These are phyloP conservation scores for Acer yangbiense DNA, from an alignment of 345 rosid species.

Conservation along the genomic window DNA sequence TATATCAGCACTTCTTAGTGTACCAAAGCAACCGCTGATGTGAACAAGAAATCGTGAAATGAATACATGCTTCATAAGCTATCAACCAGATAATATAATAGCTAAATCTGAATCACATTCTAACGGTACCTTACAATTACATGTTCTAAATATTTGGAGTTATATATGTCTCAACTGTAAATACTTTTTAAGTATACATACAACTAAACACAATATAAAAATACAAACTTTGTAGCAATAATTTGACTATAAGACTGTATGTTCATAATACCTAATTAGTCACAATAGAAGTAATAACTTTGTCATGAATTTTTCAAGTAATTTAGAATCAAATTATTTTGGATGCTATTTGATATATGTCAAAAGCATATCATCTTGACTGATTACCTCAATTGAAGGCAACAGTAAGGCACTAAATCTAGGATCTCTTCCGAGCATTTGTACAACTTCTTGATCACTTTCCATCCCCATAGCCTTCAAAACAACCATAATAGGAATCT, in stretches of 20 bases:
- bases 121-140: not conserved
- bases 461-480: slow-evolving; percentile 98
- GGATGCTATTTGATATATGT: not conserved
- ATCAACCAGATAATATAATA: not conserved
- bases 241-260: not conserved
- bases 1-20: not conserved
- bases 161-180: not conserved
- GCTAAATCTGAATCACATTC: not conserved
- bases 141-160: not conserved
- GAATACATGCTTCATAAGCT: not conserved
- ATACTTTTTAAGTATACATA: not conserved
- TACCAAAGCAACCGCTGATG: not conserved
- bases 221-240: not conserved
- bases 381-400: slow-evolving; percentile 81
- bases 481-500: slow-evolving; percentile 88
- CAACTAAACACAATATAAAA: slow-evolving; percentile 1
- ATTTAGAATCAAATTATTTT: not conserved
- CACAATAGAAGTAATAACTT: not conserved
- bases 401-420: slow-evolving; percentile 71
- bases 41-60: not conserved
- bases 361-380: not conserved
- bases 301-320: not conserved
- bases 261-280: too few relatives aligned
- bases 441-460: slow-evolving; percentile 93
- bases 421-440: slow-evolving; percentile 96